Conservation (phyloP, 1,139 yeast species). For the Trichomonascaceae sp. region DNA sequence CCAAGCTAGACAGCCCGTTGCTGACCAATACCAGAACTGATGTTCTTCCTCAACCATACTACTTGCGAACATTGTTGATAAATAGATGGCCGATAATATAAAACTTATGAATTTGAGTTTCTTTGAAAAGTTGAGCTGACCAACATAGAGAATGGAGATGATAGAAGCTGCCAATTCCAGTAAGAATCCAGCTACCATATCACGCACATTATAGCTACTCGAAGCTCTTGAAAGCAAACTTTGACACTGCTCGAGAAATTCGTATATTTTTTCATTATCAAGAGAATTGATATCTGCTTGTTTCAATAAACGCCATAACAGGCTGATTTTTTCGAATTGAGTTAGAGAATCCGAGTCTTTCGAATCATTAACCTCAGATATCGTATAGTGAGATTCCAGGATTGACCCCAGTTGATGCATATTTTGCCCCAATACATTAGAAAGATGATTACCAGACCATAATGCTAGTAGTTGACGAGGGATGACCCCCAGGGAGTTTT, state of each 20-base stretch:
- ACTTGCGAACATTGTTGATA: constrained; percentile 72
- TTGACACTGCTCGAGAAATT: constrained; percentile 49
- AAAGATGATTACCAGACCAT: constrained; percentile 41
- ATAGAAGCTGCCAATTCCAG: constrained; percentile 29
- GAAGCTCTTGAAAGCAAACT: constrained; percentile 55
- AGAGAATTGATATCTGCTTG: constrained; percentile 5
- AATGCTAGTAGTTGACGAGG: constrained; percentile 51
- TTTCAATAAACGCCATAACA: constrained; percentile 1
- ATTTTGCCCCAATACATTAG: constrained; percentile 49
- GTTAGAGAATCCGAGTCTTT: background rate
- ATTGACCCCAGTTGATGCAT: constrained; percentile 47
- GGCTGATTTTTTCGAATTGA: constrained; percentile 6
- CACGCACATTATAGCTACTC: constrained; percentile 59
- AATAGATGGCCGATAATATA: constrained; percentile 41
- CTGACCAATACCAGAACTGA: constrained; percentile 89
- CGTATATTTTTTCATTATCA: constrained; percentile 26
- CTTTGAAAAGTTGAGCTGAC: constrained; percentile 10
- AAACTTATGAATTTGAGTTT: constrained; percentile 25
- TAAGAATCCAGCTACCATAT: constrained; percentile 45
- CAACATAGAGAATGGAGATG: constrained; percentile 13
- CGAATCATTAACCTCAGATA: constrained; percentile 8
- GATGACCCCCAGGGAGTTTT: constrained; percentile 73
- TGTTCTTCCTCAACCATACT: constrained; percentile 94
- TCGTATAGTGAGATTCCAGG: constrained; percentile 18
- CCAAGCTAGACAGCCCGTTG: constrained; percentile 36